Base-by-base conservation (phyloP, 208 protist species). In the Acanthamoeba culbertsoni region DNA sequence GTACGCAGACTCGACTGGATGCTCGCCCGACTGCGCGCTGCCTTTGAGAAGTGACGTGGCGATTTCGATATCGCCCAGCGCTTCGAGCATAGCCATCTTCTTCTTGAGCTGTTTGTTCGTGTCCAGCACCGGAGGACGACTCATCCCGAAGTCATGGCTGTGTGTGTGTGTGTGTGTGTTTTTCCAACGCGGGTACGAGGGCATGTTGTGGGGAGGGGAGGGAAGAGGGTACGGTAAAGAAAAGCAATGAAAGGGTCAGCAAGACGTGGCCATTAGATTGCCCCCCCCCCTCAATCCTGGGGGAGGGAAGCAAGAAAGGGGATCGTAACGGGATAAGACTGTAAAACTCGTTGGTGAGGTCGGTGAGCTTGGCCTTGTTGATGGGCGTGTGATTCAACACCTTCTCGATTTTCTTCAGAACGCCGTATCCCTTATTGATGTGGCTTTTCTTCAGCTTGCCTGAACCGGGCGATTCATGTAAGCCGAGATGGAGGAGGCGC, bases 381-480 rank as follows among this genome's bases (percentile, higher is more conserved):
- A 65, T 23, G 33, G 88, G 73, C 23, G 3, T 23, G n/a, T 46
- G 18, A 23, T 42, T 26, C 10, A 89, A 35, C 59, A 65, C 53
- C 31, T 94, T 93, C 40, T 93, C 88, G 35, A 94, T 89, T 35
- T 93, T 59, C 73, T 92, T 93, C 28, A 94, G 71, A 53, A 93
- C 84, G 31, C 7, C 42, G 43, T 89, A 93, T n/a, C 90, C 95
- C 59, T 95, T 86, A 35, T 86, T 53, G 48, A 96, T 95, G 45
- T 96, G 95, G 37, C 43, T 45, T 71, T 95, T 96, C 40, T 95
- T 94, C 35, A 96, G 55, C 91, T 96, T 96, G 53, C 95, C 62
- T 82, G 43, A 10, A 10, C 28, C 0, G 33, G 12, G 12, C 35
- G 6, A 33, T 57, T 55, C 18, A 2, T 86, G 77, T 86, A 35